Percentiles rank a stretch among this genome's conserved stretches.
phyloP scores from a whole-genome alignment of 768 basidiomycete genomes.

The Russula foetens region DNA sequence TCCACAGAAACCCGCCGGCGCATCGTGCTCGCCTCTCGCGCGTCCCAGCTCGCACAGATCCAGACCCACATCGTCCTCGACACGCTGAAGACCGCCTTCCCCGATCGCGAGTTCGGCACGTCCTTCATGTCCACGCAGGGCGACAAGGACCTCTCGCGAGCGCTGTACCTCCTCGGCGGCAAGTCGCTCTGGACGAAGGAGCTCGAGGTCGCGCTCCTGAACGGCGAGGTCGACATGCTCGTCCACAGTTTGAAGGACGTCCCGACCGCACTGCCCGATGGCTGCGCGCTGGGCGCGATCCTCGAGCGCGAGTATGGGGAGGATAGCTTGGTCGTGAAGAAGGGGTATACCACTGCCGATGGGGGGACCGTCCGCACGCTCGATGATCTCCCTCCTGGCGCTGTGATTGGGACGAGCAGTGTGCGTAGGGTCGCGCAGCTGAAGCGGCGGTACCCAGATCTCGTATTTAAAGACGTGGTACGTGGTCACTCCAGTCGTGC shows the following conservation, averaged over 20 bases:
- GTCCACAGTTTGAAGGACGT: slow-evolving; percentile 92
- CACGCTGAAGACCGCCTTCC: slow-evolving; percentile 49
- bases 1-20: slow-evolving; percentile 34
- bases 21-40: slow-evolving; percentile 76
- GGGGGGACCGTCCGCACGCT: slow-evolving; percentile 49
- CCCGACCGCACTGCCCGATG: slow-evolving; percentile 77
- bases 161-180: slow-evolving; percentile 82
- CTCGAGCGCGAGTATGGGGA: slow-evolving; percentile 81
- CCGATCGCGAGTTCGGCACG: slow-evolving; percentile 41
- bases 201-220: slow-evolving; percentile 76
- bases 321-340: slow-evolving; percentile 83
- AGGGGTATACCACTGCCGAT: slow-evolving; percentile 36
- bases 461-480: slow-evolving; percentile 85
- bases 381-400: slow-evolving; percentile 79
- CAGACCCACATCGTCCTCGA: slow-evolving; percentile 79
- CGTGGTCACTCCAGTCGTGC: slow-evolving; percentile 29
- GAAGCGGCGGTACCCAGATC: slow-evolving; percentile 61
- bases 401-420: slow-evolving; percentile 92
- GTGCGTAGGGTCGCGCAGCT: slow-evolving; percentile 90
- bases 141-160: slow-evolving; percentile 85
- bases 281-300: slow-evolving; percentile 80
- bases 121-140: slow-evolving; percentile 64
- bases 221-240: slow-evolving; percentile 76
- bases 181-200: slow-evolving; percentile 96
- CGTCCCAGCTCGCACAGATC: slow-evolving; percentile 80